Conservation (phyloP, 179 eudicot species). For the Silene coronaria region DNA sequence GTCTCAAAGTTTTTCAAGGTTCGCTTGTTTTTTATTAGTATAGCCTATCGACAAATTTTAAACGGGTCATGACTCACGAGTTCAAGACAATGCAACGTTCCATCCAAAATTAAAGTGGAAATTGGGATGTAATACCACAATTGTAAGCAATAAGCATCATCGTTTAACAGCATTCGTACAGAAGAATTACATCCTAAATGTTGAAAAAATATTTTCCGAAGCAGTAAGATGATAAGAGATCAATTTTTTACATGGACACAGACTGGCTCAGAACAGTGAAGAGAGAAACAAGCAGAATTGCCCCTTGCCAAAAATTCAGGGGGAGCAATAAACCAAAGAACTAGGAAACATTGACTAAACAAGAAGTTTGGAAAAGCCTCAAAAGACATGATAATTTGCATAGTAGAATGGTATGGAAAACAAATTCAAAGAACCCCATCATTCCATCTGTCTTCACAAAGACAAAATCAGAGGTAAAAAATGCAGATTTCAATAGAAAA, state of each 20-base stretch:
- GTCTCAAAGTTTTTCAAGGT: too few species aligned
- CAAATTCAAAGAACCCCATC: constrained; percentile 62
- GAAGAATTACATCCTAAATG: too few species aligned
- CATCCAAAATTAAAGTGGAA: too few species aligned
- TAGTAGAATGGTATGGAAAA: constrained; percentile 34
- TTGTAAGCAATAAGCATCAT: too few species aligned
- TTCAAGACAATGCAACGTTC: too few species aligned
- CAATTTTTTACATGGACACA: too few species aligned
- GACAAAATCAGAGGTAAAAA: constrained; percentile 23
- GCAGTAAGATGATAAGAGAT: neutral
- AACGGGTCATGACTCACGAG: too few species aligned
- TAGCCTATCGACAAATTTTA: too few species aligned
- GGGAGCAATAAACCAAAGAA: constrained; percentile 30
- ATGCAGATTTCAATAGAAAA: constrained; percentile 57
- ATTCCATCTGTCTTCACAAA: constrained; percentile 43
- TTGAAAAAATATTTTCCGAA: neutral
- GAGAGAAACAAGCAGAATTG: constrained; percentile 34
- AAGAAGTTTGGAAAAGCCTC: constrained; percentile 35
- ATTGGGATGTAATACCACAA: too few species aligned
- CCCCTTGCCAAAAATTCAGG: constrained; percentile 18
- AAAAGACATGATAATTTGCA: constrained; percentile 47
- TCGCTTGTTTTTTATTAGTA: too few species aligned
- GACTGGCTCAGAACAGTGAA: constrained; percentile 10
- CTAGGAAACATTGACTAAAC: constrained; percentile 25
- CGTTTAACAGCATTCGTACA: too few species aligned